Evolutionary conservation across 768 basidiomycete genomes (phyloP).

Genomic region (Xerocomellus dryophilus): DNA sequence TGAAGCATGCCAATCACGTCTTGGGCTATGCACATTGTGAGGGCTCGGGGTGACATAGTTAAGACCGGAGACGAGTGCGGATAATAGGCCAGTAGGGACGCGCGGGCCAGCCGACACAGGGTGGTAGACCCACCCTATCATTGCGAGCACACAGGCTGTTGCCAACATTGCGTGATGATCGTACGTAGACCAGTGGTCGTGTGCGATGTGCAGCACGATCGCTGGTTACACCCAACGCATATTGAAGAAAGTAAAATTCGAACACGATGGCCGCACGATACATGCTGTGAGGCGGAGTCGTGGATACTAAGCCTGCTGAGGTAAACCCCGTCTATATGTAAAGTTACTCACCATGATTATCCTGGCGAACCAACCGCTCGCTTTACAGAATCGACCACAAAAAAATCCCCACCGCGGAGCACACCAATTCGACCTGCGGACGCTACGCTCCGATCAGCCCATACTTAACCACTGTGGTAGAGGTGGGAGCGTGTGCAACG

Average conservation of each 20-base stretch:
- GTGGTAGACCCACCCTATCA: too few relatives aligned
- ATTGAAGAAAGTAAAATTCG: not conserved
- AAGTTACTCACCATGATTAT: not conserved
- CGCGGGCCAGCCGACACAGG: too few relatives aligned
- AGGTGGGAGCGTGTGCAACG: not conserved
- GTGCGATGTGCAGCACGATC: too few relatives aligned
- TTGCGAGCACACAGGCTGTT: too few relatives aligned
- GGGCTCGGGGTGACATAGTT: not conserved
- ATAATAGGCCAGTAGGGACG: too few relatives aligned
- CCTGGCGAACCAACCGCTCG: not conserved
- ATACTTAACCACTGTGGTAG: not conserved
- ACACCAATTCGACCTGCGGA: not conserved
- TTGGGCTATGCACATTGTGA: not conserved
- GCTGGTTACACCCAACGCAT: too few relatives aligned
- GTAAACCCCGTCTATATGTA: not conserved
- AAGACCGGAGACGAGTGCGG: too few relatives aligned
- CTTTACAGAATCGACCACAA: not conserved
- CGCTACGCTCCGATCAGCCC: not conserved
- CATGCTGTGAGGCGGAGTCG: not conserved
- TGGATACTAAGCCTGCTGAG: not conserved
- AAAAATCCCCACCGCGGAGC: not conserved
- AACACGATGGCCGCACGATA: not conserved
- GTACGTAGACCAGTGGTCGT: too few relatives aligned
- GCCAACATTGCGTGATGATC: slow-evolving; percentile 21
- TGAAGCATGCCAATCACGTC: not conserved